phyloP scores from a whole-genome alignment of 306 rosid genomes.

The Echinosophora koreensis region DNA sequence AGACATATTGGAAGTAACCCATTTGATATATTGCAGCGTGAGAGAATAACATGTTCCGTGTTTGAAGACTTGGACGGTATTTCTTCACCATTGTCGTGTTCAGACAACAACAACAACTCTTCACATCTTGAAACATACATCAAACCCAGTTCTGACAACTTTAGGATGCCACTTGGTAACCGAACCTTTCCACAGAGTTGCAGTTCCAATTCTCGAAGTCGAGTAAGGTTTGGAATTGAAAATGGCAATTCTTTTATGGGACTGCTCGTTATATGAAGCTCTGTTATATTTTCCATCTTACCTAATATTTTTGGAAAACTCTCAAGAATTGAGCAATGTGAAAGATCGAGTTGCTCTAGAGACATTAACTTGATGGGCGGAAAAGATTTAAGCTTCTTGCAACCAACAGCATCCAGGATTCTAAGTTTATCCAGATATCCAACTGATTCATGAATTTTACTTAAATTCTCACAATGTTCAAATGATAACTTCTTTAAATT shows the following conservation, averaged over 20 bases:
- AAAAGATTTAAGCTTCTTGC: slow-evolving; percentile 4
- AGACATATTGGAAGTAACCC: neutral
- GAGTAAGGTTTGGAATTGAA: slow-evolving; percentile 14
- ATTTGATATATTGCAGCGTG: neutral
- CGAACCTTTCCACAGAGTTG: no score
- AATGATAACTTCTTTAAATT: slow-evolving; percentile 12
- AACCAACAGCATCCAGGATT: neutral
- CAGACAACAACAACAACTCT: no score
- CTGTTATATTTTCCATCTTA: slow-evolving; percentile 1
- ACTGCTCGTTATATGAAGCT: neutral
- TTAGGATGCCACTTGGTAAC: no score
- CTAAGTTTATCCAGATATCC: slow-evolving; percentile 19
- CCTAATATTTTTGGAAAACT: slow-evolving; percentile 40
- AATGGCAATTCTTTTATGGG: slow-evolving; percentile 20
- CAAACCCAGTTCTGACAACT: no score
- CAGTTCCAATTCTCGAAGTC: no score
- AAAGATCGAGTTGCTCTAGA: neutral
- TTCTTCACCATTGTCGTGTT: no score
- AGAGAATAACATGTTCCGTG: no score
- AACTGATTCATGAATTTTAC: slow-evolving; percentile 21
- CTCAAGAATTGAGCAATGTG: neutral
- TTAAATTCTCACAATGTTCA: neutral
- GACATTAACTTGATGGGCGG: neutral
- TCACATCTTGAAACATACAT: no score
- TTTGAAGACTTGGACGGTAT: no score